Evolutionary conservation across 1,284 basidiomycete genomes (phyloP).

Genomic region (Schizopora paradoxa): DNA sequence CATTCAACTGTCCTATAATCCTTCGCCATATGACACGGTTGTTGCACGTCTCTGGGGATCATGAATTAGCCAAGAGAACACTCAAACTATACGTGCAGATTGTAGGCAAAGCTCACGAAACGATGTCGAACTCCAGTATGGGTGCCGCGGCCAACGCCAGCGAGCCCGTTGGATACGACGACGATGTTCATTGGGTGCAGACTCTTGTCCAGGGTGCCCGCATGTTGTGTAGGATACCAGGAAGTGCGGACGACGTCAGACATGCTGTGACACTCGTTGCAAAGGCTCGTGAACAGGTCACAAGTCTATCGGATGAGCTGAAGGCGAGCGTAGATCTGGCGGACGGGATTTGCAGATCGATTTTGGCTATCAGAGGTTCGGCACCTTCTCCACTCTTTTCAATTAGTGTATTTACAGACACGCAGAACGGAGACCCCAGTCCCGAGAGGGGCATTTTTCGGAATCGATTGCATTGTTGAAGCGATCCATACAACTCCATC

Average conservation of each 20-base stretch:
- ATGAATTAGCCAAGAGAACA: slow-evolving; percentile 66
- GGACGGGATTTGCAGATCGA: slow-evolving; percentile 60
- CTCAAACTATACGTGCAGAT: slow-evolving; percentile 81
- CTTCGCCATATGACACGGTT: slow-evolving; percentile 79
- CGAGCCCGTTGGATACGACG: slow-evolving; percentile 30
- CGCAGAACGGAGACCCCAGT: slow-evolving; percentile 62
- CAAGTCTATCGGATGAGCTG: slow-evolving; percentile 40
- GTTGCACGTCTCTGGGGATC: slow-evolving; percentile 59
- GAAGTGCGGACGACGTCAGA: slow-evolving; percentile 44
- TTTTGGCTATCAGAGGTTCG: slow-evolving; percentile 57
- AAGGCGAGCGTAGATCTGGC: slow-evolving; percentile 54
- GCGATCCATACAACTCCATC: slow-evolving; percentile 47
- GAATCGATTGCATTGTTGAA: slow-evolving; percentile 56
- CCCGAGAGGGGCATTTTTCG: slow-evolving; percentile 54
- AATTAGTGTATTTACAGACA: slow-evolving; percentile 5
- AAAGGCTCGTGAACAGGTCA: slow-evolving; percentile 50
- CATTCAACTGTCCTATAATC: slow-evolving; percentile 84
- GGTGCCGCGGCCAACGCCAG: slow-evolving; percentile 19
- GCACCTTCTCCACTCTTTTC: slow-evolving; percentile 1
- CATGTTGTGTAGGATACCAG: slow-evolving; percentile 56
- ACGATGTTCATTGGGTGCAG: slow-evolving; percentile 65
- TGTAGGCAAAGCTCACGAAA: slow-evolving; percentile 73
- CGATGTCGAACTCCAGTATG: slow-evolving; percentile 28
- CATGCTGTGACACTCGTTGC: slow-evolving; percentile 55
- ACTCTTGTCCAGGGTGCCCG: slow-evolving; percentile 68